phyloP scores from a whole-genome alignment of 805 yeast genomes.

The Teunomyces pallodes region DNA sequence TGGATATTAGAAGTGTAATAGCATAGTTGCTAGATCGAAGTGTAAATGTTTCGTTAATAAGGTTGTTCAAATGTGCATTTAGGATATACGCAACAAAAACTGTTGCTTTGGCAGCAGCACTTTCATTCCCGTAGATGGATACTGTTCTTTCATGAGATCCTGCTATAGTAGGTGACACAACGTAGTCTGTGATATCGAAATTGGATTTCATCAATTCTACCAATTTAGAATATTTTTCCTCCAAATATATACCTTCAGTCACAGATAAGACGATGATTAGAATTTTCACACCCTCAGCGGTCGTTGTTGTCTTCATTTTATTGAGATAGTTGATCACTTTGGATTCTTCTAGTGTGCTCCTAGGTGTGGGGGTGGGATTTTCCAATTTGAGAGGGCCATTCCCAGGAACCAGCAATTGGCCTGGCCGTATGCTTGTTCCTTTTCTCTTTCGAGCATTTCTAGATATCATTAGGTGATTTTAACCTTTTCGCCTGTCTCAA shows the following conservation, averaged over 20 bases:
- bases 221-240: constrained; percentile 10
- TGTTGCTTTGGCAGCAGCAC: constrained; percentile 21
- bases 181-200: constrained; percentile 21
- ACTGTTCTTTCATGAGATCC: constrained; percentile 32
- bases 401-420: neutral
- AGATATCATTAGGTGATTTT: neutral
- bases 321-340: constrained; percentile 24
- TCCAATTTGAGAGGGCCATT: constrained; percentile 5
- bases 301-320: constrained; percentile 9
- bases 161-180: constrained; percentile 17
- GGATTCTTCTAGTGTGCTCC: constrained; percentile 19
- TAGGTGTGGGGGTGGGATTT: neutral
- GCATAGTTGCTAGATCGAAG: constrained; percentile 32
- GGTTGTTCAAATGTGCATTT: constrained; percentile 25
- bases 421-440: neutral
- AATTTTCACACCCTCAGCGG: neutral
- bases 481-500: too few relatives aligned
- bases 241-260: constrained; percentile 28
- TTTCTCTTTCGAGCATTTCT: neutral
- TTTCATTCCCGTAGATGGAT: constrained; percentile 26
- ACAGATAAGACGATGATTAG: constrained; percentile 18
- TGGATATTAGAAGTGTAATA: constrained; percentile 1
- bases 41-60: constrained; percentile 22
- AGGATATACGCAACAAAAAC: constrained; percentile 26
- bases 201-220: constrained; percentile 13